Evolutionary conservation across 2,329 filamentous ascomycete species (phyloP), one percentile per base, ranked within the genome.

Genomic region (Aspergillus hiratsukae): DNA sequence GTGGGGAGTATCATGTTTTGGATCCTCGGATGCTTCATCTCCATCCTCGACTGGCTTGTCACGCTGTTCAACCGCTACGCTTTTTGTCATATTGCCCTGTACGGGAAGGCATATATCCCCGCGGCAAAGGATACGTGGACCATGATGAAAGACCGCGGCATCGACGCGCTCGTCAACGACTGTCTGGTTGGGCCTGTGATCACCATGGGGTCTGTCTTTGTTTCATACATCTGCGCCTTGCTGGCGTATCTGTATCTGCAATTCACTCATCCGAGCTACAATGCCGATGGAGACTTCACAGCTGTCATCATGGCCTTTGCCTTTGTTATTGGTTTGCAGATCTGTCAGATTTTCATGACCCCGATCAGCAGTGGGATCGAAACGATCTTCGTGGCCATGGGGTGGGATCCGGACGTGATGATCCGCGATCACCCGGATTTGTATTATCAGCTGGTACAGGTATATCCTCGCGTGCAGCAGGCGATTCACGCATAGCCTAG

Each of bases 21-120:
- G 71, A 71, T 91, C 50, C 75, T 96, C 1, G 83, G 87, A 11
- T 96, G 90, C 70, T 69, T 97, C 49, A 86, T 97, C 55, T 77
- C 82, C 2, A 68, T 96, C 2, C 76, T 97, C 2, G 85, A 96
- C 63, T 97, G 93, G 91, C 87, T 87, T 0, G 85, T 94, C 0
- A 81, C 91, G 61, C 94, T 96, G 67, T 81, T 96, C 75, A 97
- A 97, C 75, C 86, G 91, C 64, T 96, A 95, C 64, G 91, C 91
- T 0, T 96, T 95, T 74, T 91, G 87, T 29, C 91, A 97, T 69
- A 96, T 97, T 68, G 91, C 93, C 0, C 80, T 97, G 0, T 97
- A 97, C 69, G 93, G 93, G 19, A 95, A 95, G 72, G 78, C 88
- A 0, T 97, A 97, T 70, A 83, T 97, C 54, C 81, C 85, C 1